These are phyloP conservation scores for Millerozyma miso DNA, from an alignment of 805 yeast species.

Conservation along the genomic window DNA sequence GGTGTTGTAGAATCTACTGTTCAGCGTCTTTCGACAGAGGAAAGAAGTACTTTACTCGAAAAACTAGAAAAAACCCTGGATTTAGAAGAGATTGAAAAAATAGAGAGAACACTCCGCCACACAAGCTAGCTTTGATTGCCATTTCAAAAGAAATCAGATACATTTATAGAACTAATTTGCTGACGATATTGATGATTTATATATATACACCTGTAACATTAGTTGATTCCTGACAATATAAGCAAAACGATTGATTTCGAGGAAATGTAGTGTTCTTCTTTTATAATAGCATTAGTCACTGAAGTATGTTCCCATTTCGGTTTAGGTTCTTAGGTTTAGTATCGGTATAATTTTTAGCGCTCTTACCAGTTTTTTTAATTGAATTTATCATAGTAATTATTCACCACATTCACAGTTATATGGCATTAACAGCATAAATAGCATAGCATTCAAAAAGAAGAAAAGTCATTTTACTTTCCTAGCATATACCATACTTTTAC, in stretches of 20 bases:
- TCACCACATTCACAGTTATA: neutral
- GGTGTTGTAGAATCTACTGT: conserved; percentile 33
- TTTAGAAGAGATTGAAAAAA: conserved; percentile 68
- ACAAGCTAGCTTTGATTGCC: too few species aligned
- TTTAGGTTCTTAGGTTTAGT: too few species aligned
- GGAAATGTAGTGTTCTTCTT: too few species aligned
- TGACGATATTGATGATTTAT: neutral
- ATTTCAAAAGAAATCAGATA: neutral
- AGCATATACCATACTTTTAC: neutral
- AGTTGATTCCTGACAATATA: neutral
- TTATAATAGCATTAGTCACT: too few species aligned
- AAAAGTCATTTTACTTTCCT: neutral
- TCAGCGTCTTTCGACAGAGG: conserved; percentile 50
- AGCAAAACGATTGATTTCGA: too few species aligned
- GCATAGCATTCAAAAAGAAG: neutral
- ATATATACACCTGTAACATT: neutral
- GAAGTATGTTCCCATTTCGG: too few species aligned
- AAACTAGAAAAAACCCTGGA: conserved; percentile 61
- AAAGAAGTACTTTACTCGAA: conserved; percentile 45
- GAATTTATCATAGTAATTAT: neutral
- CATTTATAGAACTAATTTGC: neutral
- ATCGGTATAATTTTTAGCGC: neutral
- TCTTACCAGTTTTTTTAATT: neutral
- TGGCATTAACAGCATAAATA: neutral
- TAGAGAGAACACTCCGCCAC: conserved; percentile 45